Evolutionary conservation across 2,329 filamentous ascomycete species (phyloP), one percentile per base, ranked within the genome.

Genomic region (Phialophora chinensis): DNA sequence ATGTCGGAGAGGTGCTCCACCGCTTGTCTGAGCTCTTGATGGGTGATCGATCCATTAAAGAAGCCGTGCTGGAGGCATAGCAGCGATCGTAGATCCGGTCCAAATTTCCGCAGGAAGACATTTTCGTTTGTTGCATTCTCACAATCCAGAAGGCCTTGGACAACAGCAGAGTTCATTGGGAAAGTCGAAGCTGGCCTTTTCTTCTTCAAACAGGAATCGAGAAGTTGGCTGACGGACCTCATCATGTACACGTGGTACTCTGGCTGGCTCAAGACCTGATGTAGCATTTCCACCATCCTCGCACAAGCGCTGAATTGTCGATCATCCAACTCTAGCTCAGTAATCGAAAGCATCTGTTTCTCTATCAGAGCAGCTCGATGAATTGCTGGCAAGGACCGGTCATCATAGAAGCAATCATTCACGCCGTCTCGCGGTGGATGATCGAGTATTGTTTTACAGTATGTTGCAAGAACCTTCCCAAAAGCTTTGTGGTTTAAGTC

Each of bases 401-500:
- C 31, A 27, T 73, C 71, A 35, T 66, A 72, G 52, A 70, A 66
- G 44, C 49, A 52, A 1, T 62, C 23, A 5, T 55, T 35, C 23
- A 20, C 42, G 2, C 38, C 38, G 8, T 29, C 17, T 11, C 20
- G 12, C n/a, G 52, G 23, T 20, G 65, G 17, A 42, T 49, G 55
- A 29, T 44, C 33, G 31, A 65, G 49, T 8, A 64, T 17, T 17
- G 61, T 31, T 29, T 49, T 57, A 44, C 44, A 14, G 56, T 64
- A 66, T 12, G 54, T 64, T 17, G 38, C 57, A 12, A 71, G 63
- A n/a, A 61, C 78, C 35, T 78, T 78, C 6, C 75, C 75, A 31
- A 82, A 72, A 50, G 77, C 74, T 56, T 78, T 79, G 8, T 73
- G 74, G 38, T 72, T 72, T 35, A 74, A 78, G 49, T 79, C 74